Percentiles rank a stretch among this genome's conserved stretches.
Conservation (phyloP, 257 asterid genomes). For the Primulina tabacum region DNA sequence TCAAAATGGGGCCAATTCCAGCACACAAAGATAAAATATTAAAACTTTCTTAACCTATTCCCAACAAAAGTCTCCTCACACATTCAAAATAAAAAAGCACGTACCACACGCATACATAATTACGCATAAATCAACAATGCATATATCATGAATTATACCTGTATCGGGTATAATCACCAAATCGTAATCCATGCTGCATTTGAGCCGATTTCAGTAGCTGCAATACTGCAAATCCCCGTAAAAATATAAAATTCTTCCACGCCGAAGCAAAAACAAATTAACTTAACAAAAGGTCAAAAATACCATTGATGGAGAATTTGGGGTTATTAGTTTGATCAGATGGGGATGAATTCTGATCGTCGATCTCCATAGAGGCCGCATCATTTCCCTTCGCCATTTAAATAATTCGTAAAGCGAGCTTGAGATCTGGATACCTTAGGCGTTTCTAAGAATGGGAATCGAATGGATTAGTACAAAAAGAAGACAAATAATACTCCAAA, state of each 20-base stretch:
- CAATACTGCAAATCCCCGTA: conserved; percentile 52
- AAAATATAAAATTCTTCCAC: conserved; percentile 11
- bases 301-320: conserved; percentile 80
- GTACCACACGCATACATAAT: neutral
- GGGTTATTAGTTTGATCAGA: conserved; percentile 58
- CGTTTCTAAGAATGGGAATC: neutral
- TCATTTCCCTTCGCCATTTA: conserved; percentile 58
- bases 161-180: conserved; percentile 87
- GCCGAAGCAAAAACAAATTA: neutral
- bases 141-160: conserved; percentile 40
- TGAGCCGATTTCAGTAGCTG: conserved; percentile 91
- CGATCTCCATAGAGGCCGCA: conserved; percentile 68
- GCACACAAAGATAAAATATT: neutral
- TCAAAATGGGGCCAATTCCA: conserved; percentile 1
- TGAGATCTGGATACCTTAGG: conserved; percentile 29
- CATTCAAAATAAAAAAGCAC: neutral
- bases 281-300: conserved; percentile 2
- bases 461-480: neutral
- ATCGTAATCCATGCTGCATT: conserved; percentile 98
- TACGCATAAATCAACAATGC: neutral
- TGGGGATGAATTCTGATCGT: conserved; percentile 42
- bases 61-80: neutral
- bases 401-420: conserved; percentile 12
- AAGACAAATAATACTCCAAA: neutral
- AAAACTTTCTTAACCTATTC: neutral